phyloP scores from a whole-genome alignment of 352 stramenopile species.

The Phytophthora kernoviae region DNA sequence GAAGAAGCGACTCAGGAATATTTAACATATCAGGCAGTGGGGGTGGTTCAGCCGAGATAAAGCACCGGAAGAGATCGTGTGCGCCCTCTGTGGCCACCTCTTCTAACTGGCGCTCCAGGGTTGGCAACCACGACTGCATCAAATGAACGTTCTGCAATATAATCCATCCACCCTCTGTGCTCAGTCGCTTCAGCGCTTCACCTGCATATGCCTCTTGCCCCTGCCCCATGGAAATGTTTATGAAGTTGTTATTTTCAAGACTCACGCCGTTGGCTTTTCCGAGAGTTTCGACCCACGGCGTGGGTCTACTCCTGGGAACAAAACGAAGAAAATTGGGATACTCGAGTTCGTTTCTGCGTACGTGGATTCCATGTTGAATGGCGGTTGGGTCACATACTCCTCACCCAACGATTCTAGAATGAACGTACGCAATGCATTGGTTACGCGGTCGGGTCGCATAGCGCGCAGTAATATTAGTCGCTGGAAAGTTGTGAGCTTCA shows the following conservation, averaged over 20 bases:
- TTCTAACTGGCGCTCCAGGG: slow-evolving; percentile 93
- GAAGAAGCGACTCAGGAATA: slow-evolving; percentile 96
- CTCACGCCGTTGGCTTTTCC: slow-evolving; percentile 88
- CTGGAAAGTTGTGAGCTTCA: slow-evolving; percentile 82
- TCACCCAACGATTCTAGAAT: slow-evolving; percentile 90
- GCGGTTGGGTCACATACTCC: slow-evolving; percentile 91
- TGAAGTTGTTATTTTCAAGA: slow-evolving; percentile 94
- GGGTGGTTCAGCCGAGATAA: slow-evolving; percentile 95
- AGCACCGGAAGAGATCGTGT: slow-evolving; percentile 95
- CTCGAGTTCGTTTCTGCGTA: slow-evolving; percentile 91
- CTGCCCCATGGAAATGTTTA: slow-evolving; percentile 95
- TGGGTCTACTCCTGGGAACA: slow-evolving; percentile 95
- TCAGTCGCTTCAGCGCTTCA: slow-evolving; percentile 90
- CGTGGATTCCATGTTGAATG: slow-evolving; percentile 92
- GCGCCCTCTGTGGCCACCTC: slow-evolving; percentile 87
- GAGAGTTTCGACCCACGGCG: slow-evolving; percentile 94
- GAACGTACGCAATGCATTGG: slow-evolving; percentile 91
- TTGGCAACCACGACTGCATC: slow-evolving; percentile 96
- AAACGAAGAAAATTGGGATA: slow-evolving; percentile 96
- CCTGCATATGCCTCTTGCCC: slow-evolving; percentile 94
- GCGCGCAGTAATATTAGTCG: slow-evolving; percentile 91
- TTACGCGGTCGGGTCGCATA: slow-evolving; percentile 95
- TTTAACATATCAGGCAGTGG: slow-evolving; percentile 94
- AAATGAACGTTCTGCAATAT: slow-evolving; percentile 96
- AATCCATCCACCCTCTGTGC: slow-evolving; percentile 94